Evolutionary conservation across 768 basidiomycete species (phyloP).

Genomic region (Kwoniella dendrophila): DNA sequence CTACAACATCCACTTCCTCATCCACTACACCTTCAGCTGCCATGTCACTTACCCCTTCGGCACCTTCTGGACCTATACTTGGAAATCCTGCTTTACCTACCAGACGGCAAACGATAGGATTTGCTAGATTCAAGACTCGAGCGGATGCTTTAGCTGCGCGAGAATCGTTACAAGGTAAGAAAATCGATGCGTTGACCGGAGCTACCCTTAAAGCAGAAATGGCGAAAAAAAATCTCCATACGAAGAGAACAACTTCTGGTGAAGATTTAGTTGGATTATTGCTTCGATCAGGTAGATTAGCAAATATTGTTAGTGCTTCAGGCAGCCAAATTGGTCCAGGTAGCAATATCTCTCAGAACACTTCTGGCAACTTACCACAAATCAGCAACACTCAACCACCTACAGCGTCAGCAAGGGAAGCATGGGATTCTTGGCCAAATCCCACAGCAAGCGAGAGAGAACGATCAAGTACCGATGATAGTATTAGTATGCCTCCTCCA

Average conservation of each 20-base stretch:
- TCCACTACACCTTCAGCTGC: conserved; percentile 47
- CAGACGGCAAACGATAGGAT: conserved; percentile 96
- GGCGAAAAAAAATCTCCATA: conserved; percentile 99
- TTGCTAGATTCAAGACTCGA: conserved; percentile 89
- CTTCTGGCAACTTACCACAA: neutral
- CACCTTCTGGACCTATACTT: conserved; percentile 28
- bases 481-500: conserved; percentile 17
- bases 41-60: conserved; percentile 39
- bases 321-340: conserved; percentile 2
- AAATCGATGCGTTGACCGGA: conserved; percentile 90
- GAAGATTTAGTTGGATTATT: conserved; percentile 52
- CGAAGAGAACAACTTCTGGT: conserved; percentile 82
- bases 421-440: conserved; percentile 42
- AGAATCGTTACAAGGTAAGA: conserved; percentile 81
- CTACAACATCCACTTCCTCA: conserved; percentile 38
- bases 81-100: conserved; percentile 58
- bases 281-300: conserved; percentile 41
- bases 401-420: conserved; percentile 28
- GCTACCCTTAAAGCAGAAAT: conserved; percentile 95
- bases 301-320: conserved; percentile 24
- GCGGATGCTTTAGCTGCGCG: conserved; percentile 83
- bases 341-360: neutral
- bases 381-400: neutral
- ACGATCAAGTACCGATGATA: conserved; percentile 9
- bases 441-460: conserved; percentile 9